Base-by-base conservation (phyloP, 1,139 yeast genomes). In the Kodamaea derodonti region DNA sequence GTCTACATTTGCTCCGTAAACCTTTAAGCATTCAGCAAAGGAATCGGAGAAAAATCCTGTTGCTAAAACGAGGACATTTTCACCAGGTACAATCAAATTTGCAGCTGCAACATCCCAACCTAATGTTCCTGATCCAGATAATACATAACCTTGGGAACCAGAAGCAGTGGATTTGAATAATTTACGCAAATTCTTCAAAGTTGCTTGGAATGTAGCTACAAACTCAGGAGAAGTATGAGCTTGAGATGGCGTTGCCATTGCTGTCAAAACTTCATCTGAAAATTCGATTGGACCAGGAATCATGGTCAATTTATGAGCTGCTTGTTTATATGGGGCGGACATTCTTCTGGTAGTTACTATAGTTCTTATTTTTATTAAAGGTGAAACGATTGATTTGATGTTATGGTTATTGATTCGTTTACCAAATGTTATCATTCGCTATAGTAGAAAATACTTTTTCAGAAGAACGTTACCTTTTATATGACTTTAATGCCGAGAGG, bases 271-370 rank as follows among this genome's bases (percentile, higher is more conserved):
- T 41, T 70, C 76, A 48, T 84, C 87, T 34, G 90, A 81, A 60
- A 90, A 81, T 60, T 85, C 94, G 56, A 90, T 84, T 41, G 97
- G 97, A 32, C 97, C 97, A 27, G 97, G 97, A 48, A 88, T 85
- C 69, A 88, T 67, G 48, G 88, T 72, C 58, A 77, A 65, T 48
- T 72, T 72, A 52, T 75, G 80, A 33, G 58, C 64, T 22, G 70
- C 62, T 54, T 72, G 78, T 41, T 67, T 64, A 29, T 33, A 17
- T 30, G 25, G 33, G 12, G 24, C n/a, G 27, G 25, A 34, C 34
- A 31, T 31, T 25, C 17, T 31, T 13, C 24, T 29, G 4, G 25
- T 14, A 6, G 23, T n/a, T 20, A n/a, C 23, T 16, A 14, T 20
- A 7, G 25, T 20, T 29, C 25, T 20, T 25, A 25, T 6, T 12